Conservation (phyloP, 306 rosid species). For the Mucuna pruriens region DNA sequence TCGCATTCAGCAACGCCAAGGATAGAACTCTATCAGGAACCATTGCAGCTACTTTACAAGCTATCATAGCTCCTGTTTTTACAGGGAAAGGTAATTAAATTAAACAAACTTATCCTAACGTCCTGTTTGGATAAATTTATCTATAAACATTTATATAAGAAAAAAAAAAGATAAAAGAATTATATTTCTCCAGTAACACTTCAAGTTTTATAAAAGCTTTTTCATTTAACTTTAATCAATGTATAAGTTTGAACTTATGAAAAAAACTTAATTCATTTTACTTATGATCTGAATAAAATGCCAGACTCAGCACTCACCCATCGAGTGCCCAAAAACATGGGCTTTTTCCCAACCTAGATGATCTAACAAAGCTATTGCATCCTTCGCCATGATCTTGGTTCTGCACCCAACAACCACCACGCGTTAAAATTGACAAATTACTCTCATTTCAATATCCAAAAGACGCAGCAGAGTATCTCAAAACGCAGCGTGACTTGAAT, state of each 20-base stretch:
- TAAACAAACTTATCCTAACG: background rate
- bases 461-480: background rate
- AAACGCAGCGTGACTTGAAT: background rate
- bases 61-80: conserved; percentile 87
- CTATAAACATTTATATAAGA: background rate
- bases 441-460: background rate
- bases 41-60: conserved; percentile 89
- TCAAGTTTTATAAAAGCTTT: background rate
- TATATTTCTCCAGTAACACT: background rate
- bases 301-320: conserved; percentile 97
- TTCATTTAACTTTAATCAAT: background rate
- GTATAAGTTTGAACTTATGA: background rate
- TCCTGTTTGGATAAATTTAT: background rate
- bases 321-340: conserved; percentile 96
- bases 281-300: no score
- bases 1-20: conserved; percentile 88
- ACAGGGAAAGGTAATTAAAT: background rate
- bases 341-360: conserved; percentile 90
- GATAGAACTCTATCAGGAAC: conserved; percentile 83
- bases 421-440: background rate
- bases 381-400: conserved; percentile 87
- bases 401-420: conserved; percentile 60
- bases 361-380: conserved; percentile 82
- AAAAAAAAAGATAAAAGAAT: background rate
- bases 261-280: background rate